Conservation (phyloP, 441 rosid genomes). For the Euphorbia schlechtendalii region DNA sequence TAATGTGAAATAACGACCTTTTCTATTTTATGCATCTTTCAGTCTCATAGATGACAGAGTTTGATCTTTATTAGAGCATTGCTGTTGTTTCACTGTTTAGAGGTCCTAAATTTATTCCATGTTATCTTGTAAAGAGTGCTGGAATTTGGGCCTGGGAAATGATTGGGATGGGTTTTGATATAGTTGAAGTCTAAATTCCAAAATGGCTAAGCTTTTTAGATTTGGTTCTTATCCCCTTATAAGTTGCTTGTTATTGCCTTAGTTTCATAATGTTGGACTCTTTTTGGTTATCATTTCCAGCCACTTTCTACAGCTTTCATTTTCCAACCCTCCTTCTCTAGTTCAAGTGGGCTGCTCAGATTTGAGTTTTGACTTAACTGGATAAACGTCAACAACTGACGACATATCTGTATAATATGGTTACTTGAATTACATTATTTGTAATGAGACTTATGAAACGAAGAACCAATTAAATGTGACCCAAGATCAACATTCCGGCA, state of each 20-base stretch:
- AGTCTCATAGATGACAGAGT: not conserved
- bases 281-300: not conserved
- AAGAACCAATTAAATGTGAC: too few species aligned
- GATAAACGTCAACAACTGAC: too few species aligned
- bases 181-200: not conserved
- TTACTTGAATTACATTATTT: too few species aligned
- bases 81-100: not conserved
- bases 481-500: too few species aligned
- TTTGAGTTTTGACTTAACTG: too few species aligned
- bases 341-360: not conserved
- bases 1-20: conserved; percentile 11
- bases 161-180: not conserved
- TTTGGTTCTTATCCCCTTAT: not conserved
- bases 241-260: not conserved
- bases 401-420: too few species aligned
- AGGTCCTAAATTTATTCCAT: not conserved
- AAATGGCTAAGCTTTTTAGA: not conserved
- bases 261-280: not conserved
- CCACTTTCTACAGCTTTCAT: not conserved
- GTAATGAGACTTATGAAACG: too few species aligned
- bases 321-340: not conserved
- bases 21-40: conserved; percentile 5
- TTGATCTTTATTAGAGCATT: not conserved
- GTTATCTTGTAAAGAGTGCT: not conserved
- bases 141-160: not conserved